Evolutionary conservation across 208 protist genomes (phyloP), one percentile per base, ranked within the genome.

Genomic region (Trypanosomatidae sp.): DNA sequence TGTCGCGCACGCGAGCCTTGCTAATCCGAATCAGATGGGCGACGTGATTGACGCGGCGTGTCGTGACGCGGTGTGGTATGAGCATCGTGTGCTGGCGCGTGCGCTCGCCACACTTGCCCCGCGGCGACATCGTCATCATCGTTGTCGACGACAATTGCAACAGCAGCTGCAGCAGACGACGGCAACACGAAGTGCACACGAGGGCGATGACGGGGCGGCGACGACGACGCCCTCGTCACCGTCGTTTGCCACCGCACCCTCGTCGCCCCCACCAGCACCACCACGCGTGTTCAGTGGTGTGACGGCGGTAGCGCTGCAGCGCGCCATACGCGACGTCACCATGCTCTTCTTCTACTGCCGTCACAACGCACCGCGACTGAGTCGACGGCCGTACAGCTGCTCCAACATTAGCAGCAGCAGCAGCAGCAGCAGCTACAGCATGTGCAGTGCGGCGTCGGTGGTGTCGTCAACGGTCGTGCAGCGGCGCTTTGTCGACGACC

Each of bases 311-410:
- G 72, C 81, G 19, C 43, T 91, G 20, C 71, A 71, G 35, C 47
- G 71, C 3, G 81, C 81, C 22, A 87, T 90, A 43, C 64, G 74
- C 19, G 81, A 90, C n/a, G n/a, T n/a, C n/a, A n/a, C n/a, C n/a
- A n/a, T n/a, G n/a, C n/a, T n/a, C n/a, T n/a, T n/a, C n/a, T 71
- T 72, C 22, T 70, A 66, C 39, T 85, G 75, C 45, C 33, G 49
- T 24, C 57, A 49, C 27, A 74, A 90, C 55, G 48, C 62, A 7
- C 61, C 66, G 39, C 38, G 59, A 39, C 71, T 4, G 45, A 47
- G 33, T n/a, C n/a, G n/a, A n/a, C n/a, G n/a, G n/a, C n/a, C n/a
- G 7, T 35, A 52, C 1, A 46, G n/a, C 11, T 11, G 30, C n/a
- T 15, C 11, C 30, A 35, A 11, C 11, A 35, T 35, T 35, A 35